Conservation (phyloP, 169 alveolate species). For the Plasmodium coatneyi region DNA sequence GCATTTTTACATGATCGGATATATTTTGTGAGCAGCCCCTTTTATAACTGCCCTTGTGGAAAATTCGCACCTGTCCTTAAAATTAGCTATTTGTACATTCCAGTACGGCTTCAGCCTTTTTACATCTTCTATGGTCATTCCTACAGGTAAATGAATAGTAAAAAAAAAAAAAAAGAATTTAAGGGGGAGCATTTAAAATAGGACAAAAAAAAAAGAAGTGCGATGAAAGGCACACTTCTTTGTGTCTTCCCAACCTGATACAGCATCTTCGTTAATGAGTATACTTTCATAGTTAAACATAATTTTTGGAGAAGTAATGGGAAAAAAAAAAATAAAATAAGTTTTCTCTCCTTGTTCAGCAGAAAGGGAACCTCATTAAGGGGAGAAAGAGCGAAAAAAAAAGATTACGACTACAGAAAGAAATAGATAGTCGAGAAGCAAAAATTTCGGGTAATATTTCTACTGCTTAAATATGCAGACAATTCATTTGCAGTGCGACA, state of each 20-base stretch:
- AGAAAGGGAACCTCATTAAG: background rate
- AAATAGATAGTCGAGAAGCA: background rate
- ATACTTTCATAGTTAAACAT: constrained; percentile 75
- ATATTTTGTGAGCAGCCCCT: background rate
- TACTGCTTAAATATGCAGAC: background rate
- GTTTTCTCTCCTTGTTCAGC: background rate
- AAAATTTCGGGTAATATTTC: background rate
- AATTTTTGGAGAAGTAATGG: constrained; percentile 22
- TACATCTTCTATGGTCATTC: constrained; percentile 73
- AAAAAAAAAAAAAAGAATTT: background rate
- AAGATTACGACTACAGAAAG: background rate
- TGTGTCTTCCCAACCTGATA: constrained; percentile 22
- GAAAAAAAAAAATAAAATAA: constrained; percentile 6
- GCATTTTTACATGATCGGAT: background rate
- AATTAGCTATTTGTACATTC: constrained; percentile 74
- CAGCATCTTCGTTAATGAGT: constrained; percentile 53
- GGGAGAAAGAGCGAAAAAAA: background rate
- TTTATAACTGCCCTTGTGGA: background rate
- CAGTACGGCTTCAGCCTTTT: constrained; percentile 70
- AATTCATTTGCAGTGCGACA: constrained; percentile 8
- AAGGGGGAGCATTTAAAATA: background rate
- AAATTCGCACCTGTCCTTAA: constrained; percentile 37
- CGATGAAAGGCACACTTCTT: background rate
- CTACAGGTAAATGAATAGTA: constrained; percentile 11
- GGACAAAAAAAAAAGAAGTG: constrained; percentile 1